Percentiles rank a stretch among this genome's conserved stretches.
Evolutionary conservation across 2,329 filamentous ascomycete species (phyloP).

Genomic region (Xylariaceae sp.): DNA sequence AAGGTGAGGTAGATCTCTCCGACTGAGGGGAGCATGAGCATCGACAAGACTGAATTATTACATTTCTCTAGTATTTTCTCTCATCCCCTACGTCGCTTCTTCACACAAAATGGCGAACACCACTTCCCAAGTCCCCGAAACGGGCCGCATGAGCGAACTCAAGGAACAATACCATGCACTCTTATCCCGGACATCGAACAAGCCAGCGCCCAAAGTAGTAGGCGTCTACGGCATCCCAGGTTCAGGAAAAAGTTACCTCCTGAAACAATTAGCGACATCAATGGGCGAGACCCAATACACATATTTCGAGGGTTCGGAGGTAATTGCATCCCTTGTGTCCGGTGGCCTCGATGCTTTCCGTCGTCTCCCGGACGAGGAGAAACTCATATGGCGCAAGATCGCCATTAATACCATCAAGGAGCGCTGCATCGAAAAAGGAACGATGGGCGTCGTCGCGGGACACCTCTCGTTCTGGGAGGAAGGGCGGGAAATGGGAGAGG

Average conservation of each 20-base stretch:
- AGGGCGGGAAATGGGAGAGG: slow-evolving; percentile 24
- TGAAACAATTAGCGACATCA: slow-evolving; percentile 37
- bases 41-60: too few relatives aligned
- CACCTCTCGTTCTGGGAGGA: slow-evolving; percentile 52
- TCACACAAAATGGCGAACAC: not conserved
- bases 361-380: slow-evolving; percentile 32
- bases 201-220: slow-evolving; percentile 13
- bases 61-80: too few relatives aligned
- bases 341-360: slow-evolving; percentile 48
- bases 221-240: slow-evolving; percentile 24
- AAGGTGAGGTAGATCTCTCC: too few relatives aligned
- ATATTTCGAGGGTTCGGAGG: slow-evolving; percentile 50
- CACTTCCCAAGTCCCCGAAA: too few relatives aligned
- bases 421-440: slow-evolving; percentile 32
- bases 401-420: slow-evolving; percentile 43
- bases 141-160: not conserved
- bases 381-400: slow-evolving; percentile 36
- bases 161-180: not conserved
- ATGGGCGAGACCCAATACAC: slow-evolving; percentile 32
- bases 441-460: slow-evolving; percentile 46
- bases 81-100: too few relatives aligned
- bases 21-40: too few relatives aligned
- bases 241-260: slow-evolving; percentile 20
- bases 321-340: slow-evolving; percentile 38
- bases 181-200: not conserved